A percentile compares a stretch with the other conserved stretches of the same genome.
phyloP scores from a whole-genome alignment of 352 stramenopile genomes.

The Globisporangium spiculum region DNA sequence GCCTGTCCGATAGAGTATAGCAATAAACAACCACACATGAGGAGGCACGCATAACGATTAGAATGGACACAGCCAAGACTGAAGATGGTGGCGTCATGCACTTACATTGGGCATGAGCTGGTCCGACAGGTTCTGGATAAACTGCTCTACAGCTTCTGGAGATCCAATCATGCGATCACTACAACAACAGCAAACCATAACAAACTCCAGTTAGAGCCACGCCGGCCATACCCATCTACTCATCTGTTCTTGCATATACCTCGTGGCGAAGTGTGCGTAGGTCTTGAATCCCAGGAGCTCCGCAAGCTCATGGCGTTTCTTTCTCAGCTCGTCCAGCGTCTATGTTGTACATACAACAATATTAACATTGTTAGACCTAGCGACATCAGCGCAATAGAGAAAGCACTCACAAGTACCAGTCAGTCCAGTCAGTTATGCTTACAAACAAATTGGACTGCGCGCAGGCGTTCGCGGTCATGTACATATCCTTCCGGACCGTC shows the following conservation, averaged over 20 bases:
- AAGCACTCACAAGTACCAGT: background rate
- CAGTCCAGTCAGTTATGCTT: background rate
- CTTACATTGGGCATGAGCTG: slow-evolving; percentile 74
- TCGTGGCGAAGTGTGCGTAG: slow-evolving; percentile 90
- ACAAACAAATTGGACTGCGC: slow-evolving; percentile 68
- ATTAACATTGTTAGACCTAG: background rate
- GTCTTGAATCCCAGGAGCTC: slow-evolving; percentile 85
- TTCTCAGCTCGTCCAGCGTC: slow-evolving; percentile 86
- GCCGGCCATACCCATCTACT: background rate
- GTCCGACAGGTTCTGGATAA: slow-evolving; percentile 59
- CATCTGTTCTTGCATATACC: slow-evolving; percentile 57
- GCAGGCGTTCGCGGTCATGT: slow-evolving; percentile 84
- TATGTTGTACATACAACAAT: slow-evolving; percentile 8
- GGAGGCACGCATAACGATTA: background rate
- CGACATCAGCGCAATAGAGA: background rate
- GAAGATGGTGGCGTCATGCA: background rate
- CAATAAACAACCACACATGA: background rate
- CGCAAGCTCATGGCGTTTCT: slow-evolving; percentile 88
- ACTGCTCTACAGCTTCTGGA: slow-evolving; percentile 56
- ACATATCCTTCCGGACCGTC: slow-evolving; percentile 86
- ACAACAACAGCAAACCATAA: slow-evolving; percentile 1
- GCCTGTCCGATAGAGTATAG: slow-evolving; percentile 26
- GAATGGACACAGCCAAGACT: background rate
- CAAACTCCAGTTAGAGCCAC: background rate
- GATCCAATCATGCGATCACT: slow-evolving; percentile 87